Base-by-base conservation (phyloP, 2,329 filamentous ascomycete species). In the Phialophora tarda region DNA sequence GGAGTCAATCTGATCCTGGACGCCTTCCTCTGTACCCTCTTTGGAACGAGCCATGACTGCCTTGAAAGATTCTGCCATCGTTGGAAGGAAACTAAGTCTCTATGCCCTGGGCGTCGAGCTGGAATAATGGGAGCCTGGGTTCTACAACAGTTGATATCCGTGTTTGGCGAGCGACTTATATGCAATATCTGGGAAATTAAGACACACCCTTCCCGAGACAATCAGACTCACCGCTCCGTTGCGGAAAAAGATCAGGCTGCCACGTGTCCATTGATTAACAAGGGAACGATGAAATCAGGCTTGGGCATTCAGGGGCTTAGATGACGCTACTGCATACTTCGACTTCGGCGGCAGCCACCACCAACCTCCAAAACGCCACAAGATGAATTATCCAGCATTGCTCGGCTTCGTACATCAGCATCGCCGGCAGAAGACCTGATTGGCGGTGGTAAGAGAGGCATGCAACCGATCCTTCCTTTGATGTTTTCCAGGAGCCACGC, bases 281-380 rank as follows among this genome's bases (percentile, higher is more conserved):
- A 48, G 24, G 24, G 24, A 48, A 50, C 2, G 26, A 54, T 30
- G 12, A 24, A 8, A n/a, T 24, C 12, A 23, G 28, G 34, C 34
- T 23, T 10, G 28, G 11, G 2, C 17, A 6, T 41, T 56, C 60
- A 62, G 60, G 60, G 51, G 50, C 59, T 56, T 47, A 47, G 24
- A 32, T 34, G 53, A 34, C 60, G 34, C 51, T 62, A 56, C 59
- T 62, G 59, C 59, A 55, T 24, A 12, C 28, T 28, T 11, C 28
- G 1, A 11, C 53, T 55, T 55, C 28, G 17, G 53, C 53, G 17
- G 12, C 48, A 28, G 48, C 48, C 23, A 26, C 48, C 23, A 26
- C 21, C 17, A 30, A 10, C 17, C 24, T 55, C 23, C 28, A 30
- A 28, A 26, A 51, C 4, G 28, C 2, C n/a, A 11, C 24, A 30